phyloP scores from a whole-genome alignment of 306 rosid genomes.

The Inga leiocalycina region DNA sequence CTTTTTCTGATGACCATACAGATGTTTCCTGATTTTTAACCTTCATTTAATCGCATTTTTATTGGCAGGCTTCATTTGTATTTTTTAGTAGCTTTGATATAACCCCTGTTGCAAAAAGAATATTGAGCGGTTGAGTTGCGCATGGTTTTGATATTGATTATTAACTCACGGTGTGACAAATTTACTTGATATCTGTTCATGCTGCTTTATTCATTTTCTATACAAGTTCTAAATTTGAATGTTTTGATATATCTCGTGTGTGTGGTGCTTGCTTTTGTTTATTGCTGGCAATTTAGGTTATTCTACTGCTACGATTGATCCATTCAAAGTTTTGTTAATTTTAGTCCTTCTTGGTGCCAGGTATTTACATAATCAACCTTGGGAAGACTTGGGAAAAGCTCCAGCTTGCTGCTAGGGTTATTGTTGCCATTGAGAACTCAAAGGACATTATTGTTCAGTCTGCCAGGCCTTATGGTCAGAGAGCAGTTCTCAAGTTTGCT shows the following conservation, averaged over 20 bases:
- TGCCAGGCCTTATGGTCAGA: constrained; percentile 85
- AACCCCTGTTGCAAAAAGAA: no score
- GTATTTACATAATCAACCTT: constrained; percentile 63
- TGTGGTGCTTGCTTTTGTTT: not conserved
- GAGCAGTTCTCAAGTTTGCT: constrained; percentile 82
- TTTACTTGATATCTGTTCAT: not conserved
- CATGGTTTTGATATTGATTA: not conserved
- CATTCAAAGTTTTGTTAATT: not conserved
- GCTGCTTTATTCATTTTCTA: not conserved
- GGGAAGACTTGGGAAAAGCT: constrained; percentile 80
- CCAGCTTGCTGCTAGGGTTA: constrained; percentile 82
- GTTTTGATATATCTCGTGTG: not conserved
- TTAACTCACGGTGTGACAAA: not conserved
- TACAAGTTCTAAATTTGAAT: not conserved
- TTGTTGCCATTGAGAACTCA: constrained; percentile 84
- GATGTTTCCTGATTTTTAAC: not conserved
- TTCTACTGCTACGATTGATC: not conserved
- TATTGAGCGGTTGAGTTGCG: not conserved
- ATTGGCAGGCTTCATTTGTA: not conserved
- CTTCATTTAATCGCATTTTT: not conserved
- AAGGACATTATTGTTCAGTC: constrained; percentile 81
- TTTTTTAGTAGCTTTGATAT: not conserved
- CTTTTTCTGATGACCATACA: not conserved
- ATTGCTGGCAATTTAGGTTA: not conserved
- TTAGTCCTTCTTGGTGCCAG: constrained; percentile 24